Percentiles rank a stretch among this genome's conserved stretches.
Evolutionary conservation across 1,284 basidiomycete genomes (phyloP).

Genomic region (Lentinula novae-zelandiae): DNA sequence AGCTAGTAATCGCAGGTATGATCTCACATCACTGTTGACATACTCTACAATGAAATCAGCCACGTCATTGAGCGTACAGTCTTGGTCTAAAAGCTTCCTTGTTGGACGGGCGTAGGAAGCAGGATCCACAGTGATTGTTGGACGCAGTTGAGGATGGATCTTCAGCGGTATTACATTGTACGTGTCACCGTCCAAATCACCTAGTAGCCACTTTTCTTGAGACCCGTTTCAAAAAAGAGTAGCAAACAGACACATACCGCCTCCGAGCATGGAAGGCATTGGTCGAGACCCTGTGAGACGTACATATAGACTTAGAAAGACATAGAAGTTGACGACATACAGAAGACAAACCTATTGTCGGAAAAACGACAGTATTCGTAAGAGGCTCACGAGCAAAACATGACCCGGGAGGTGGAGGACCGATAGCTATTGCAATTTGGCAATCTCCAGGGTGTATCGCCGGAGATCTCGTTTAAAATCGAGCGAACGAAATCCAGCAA

Average conservation of each 20-base stretch:
- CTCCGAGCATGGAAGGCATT: conserved; percentile 57
- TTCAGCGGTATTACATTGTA: conserved; percentile 52
- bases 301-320: not conserved
- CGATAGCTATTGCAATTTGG: conserved; percentile 56
- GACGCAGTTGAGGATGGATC: conserved; percentile 32
- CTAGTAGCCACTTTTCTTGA: not conserved
- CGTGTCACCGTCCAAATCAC: conserved; percentile 50
- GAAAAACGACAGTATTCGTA: conserved; percentile 57
- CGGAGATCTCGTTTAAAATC: conserved; percentile 40
- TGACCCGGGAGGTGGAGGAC: conserved; percentile 46
- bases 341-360: conserved; percentile 38
- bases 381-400: conserved; percentile 50
- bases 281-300: conserved; percentile 45
- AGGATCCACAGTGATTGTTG: conserved; percentile 31
- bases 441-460: conserved; percentile 69
- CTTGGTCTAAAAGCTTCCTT: conserved; percentile 45
- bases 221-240: too few species aligned
- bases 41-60: conserved; percentile 73
- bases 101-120: conserved; percentile 50
- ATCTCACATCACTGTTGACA: conserved; percentile 58
- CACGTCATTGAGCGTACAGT: conserved; percentile 64
- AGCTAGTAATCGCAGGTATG: conserved; percentile 7
- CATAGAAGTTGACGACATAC: not conserved
- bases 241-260: conserved; percentile 18
- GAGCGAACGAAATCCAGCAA: conserved; percentile 23